Conservation (phyloP, 2,329 filamentous ascomycete genomes). For the Penicillium sp. region DNA sequence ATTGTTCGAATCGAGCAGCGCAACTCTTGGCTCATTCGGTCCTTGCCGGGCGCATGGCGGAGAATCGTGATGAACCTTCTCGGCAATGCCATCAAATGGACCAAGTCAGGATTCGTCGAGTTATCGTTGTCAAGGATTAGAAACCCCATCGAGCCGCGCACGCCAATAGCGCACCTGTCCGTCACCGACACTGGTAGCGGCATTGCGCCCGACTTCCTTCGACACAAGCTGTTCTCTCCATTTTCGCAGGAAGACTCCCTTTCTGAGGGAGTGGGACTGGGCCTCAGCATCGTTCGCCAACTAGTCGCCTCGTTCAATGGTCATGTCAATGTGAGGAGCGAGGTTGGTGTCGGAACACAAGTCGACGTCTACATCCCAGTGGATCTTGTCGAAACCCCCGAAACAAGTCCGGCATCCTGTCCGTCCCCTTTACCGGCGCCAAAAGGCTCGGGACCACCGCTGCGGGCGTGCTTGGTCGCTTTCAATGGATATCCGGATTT, state of each 20-base stretch:
- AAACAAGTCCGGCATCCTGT: background rate
- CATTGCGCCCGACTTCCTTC: slow-evolving; percentile 63
- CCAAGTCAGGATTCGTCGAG: slow-evolving; percentile 38
- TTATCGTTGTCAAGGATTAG: slow-evolving; percentile 30
- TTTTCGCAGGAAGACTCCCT: slow-evolving; percentile 66
- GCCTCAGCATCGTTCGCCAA: slow-evolving; percentile 63
- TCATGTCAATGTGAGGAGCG: slow-evolving; percentile 57
- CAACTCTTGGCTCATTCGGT: slow-evolving; percentile 36
- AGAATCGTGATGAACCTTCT: slow-evolving; percentile 45
- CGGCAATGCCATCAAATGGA: slow-evolving; percentile 46
- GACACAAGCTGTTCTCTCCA: slow-evolving; percentile 61
- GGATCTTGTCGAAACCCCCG: slow-evolving; percentile 9
- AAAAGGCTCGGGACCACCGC: background rate
- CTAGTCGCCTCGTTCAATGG: slow-evolving; percentile 63
- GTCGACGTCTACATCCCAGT: slow-evolving; percentile 37
- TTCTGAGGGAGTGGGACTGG: slow-evolving; percentile 64
- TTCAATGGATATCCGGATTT: slow-evolving; percentile 32
- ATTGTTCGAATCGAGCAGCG: slow-evolving; percentile 35
- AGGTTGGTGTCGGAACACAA: slow-evolving; percentile 34
- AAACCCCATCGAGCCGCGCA: slow-evolving; percentile 15
- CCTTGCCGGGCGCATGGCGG: slow-evolving; percentile 36
- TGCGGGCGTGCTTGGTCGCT: slow-evolving; percentile 34
- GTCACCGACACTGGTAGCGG: slow-evolving; percentile 67
- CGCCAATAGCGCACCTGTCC: slow-evolving; percentile 39
- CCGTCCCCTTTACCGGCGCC: too few species aligned